A percentile compares a stretch with the other conserved stretches of the same genome.
These are phyloP conservation scores for Aspergillus pseudoviridinutans DNA, from an alignment of 2,329 filamentous ascomycete species.

Conservation along the genomic window DNA sequence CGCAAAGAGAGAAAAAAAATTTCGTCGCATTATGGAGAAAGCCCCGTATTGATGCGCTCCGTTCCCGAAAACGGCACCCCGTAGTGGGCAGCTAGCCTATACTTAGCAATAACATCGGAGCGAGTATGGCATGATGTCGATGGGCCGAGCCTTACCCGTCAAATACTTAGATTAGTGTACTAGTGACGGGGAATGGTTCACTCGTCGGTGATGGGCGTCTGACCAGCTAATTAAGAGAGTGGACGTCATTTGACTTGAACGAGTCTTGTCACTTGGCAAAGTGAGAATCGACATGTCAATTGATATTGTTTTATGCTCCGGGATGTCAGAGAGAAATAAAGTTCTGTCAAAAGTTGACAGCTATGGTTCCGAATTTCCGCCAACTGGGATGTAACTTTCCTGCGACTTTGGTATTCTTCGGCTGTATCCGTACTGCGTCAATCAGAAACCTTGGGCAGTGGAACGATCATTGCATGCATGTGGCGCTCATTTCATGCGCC, in stretches of 20 bases:
- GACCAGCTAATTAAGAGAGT: not conserved
- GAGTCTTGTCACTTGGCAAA: not conserved
- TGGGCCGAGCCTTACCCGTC: not conserved
- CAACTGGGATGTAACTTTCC: not conserved
- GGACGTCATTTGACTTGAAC: not conserved
- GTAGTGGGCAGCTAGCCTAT: not conserved
- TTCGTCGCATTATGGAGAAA: not conserved
- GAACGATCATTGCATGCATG: not conserved
- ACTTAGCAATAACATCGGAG: not conserved
- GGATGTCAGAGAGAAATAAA: too few species aligned
- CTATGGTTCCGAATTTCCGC: too few species aligned
- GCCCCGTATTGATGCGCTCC: not conserved
- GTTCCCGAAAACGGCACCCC: not conserved
- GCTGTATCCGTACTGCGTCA: not conserved
- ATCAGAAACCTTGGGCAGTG: not conserved
- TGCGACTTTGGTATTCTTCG: not conserved
- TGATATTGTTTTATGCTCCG: too few species aligned
- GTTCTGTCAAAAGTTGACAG: too few species aligned
- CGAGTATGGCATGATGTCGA: not conserved
- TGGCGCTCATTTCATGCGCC: not conserved
- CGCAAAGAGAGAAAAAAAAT: too few species aligned
- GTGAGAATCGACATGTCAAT: not conserved
- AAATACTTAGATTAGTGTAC: not conserved
- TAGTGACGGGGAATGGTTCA: not conserved
- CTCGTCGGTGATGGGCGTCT: too few species aligned